Conservation (phyloP, 2,329 filamentous ascomycete genomes). For the Claviceps quebecensis region DNA sequence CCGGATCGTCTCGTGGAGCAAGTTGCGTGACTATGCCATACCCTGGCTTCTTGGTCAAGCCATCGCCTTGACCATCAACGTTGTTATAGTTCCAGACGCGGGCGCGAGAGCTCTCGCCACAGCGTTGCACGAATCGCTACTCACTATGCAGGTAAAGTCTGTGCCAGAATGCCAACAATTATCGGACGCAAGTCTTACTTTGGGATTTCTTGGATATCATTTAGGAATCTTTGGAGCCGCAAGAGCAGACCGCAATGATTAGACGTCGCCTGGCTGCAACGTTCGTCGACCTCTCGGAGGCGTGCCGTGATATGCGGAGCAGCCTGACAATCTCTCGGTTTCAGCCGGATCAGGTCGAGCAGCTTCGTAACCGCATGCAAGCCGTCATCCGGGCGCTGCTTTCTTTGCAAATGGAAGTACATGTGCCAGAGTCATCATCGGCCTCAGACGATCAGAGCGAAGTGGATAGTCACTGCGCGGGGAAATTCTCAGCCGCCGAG, state of each 20-base stretch:
- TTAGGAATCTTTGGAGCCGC: constrained; percentile 21
- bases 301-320: constrained; percentile 40
- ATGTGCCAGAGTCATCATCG: constrained; percentile 24
- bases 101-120: constrained; percentile 37
- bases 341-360: constrained; percentile 32
- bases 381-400: constrained; percentile 38
- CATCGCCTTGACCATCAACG: constrained; percentile 34
- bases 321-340: constrained; percentile 43
- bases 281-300: constrained; percentile 42
- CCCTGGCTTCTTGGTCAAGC: constrained; percentile 43
- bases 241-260: constrained; percentile 15
- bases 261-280: constrained; percentile 33
- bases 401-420: constrained; percentile 34
- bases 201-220: not conserved
- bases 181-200: not conserved
- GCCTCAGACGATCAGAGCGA: constrained; percentile 8
- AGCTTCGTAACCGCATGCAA: constrained; percentile 40
- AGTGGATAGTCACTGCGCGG: constrained; percentile 6
- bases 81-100: constrained; percentile 37
- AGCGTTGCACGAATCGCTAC: constrained; percentile 31
- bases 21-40: constrained; percentile 37
- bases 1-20: constrained; percentile 30
- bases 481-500: not conserved
- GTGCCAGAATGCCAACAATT: not conserved
- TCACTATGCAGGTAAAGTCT: constrained; percentile 28